Evolutionary conservation across 1,139 yeast genomes (phyloP), one percentile per base, ranked within the genome.

Genomic region (Magnusiomyces ingens): DNA sequence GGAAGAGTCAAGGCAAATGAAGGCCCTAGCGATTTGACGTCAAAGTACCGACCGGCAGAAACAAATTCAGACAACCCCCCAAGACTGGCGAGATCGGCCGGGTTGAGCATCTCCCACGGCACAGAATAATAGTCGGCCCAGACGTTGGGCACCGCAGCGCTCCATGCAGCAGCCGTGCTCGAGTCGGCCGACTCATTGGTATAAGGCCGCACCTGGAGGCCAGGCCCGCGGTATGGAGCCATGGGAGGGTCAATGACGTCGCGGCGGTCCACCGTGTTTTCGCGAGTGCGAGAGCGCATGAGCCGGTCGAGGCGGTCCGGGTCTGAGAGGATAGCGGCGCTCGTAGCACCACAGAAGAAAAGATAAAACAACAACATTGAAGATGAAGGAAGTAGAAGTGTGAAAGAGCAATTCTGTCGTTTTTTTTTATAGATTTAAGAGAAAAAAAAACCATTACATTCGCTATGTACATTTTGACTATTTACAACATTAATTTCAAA

Each of bases 91-190:
- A 62, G 48, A 50, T 60, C 64, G 2, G 42, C 50, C 13, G 55
- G 51, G 37, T 61, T 62, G 38, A 60, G 52, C 49, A 61, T 26
- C 40, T 58, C 62, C 47, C 59, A 51, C 8, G 64, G 62, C 13
- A 61, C 52, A 1, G 59, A 55, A 22, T 57, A 58, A 49, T 57
- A 62, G 11, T 53, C 48, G 10, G 55, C 29, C 64, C 65, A 60
- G 6, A 60, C 42, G 35, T 46, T 44, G 11, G 47, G 47, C 22
- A 44, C 17, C 5, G 22, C 13, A 12, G 19, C 19, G 22, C 5
- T 40, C 44, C 19, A 40, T 3, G n/a, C 40, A 36, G 40, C 17
- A 5, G 40, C n/a, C 32, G 8, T 4, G 32, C 32, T 8, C 4
- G 32, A 26, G 4, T 26, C 32, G 4, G 32, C 32, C 4, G 38